phyloP scores from a whole-genome alignment of 768 basidiomycete genomes.

The Rhodotorula babjevae region DNA sequence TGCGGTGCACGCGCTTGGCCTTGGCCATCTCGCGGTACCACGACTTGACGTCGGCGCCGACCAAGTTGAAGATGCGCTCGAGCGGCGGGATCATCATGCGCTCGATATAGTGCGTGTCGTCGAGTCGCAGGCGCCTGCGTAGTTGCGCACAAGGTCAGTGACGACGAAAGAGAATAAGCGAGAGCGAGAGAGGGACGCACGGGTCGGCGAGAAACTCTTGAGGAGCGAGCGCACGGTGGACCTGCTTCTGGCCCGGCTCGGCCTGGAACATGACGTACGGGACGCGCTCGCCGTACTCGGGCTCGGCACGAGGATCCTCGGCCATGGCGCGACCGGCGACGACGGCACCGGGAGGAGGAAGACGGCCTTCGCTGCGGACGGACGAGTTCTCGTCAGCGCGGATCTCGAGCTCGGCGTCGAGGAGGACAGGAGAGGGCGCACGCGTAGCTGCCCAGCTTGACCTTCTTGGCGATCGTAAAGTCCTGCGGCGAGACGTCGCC shows the following conservation, averaged over 20 bases:
- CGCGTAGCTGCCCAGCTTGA: slow-evolving; percentile 90
- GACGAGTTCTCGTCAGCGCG: neutral
- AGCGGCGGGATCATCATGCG: slow-evolving; percentile 82
- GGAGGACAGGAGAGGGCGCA: slow-evolving; percentile 43
- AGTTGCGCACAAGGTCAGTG: no score
- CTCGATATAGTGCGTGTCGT: slow-evolving; percentile 81
- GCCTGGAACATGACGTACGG: slow-evolving; percentile 74
- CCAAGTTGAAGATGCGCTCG: slow-evolving; percentile 81
- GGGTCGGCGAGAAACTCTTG: slow-evolving; percentile 60
- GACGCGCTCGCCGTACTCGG: slow-evolving; percentile 87
- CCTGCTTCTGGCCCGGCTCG: slow-evolving; percentile 60
- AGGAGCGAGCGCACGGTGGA: slow-evolving; percentile 71
- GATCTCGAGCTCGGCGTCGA: neutral
- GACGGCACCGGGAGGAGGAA: slow-evolving; percentile 85
- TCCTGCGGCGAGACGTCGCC: slow-evolving; percentile 80
- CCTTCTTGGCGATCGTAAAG: slow-evolving; percentile 90
- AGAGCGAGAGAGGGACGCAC: slow-evolving; percentile 48
- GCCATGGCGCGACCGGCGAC: slow-evolving; percentile 73
- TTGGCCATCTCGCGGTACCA: slow-evolving; percentile 74
- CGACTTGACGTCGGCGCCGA: slow-evolving; percentile 75
- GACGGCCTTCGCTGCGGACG: slow-evolving; percentile 63
- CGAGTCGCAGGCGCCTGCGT: slow-evolving; percentile 54
- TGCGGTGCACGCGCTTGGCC: slow-evolving; percentile 48
- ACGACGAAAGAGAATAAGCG: no score
- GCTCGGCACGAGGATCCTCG: slow-evolving; percentile 71